Percentiles rank a stretch among this genome's conserved stretches.
phyloP scores from a whole-genome alignment of 306 rosid species.

The Cyamopsis tetragonoloba region DNA sequence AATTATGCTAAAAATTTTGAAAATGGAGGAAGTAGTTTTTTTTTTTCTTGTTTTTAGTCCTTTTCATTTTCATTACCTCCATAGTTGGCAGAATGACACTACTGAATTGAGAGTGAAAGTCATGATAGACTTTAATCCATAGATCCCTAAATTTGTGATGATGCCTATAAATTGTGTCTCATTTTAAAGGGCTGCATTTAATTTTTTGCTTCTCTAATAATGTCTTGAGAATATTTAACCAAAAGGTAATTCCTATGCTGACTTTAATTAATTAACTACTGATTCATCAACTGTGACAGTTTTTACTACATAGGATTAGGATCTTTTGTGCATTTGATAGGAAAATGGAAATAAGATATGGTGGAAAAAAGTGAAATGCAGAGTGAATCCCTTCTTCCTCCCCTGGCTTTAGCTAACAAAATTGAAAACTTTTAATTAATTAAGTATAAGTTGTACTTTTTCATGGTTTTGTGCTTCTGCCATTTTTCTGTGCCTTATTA shows the following conservation, averaged over 20 bases:
- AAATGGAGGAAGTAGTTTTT: too few relatives aligned
- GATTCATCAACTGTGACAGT: constrained; percentile 21
- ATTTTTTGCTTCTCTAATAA: neutral
- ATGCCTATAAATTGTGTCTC: neutral
- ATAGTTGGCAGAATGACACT: constrained; percentile 1
- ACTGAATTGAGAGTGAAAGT: constrained; percentile 13
- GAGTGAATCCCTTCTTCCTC: too few relatives aligned
- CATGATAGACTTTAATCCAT: constrained; percentile 31
- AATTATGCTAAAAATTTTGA: too few relatives aligned
- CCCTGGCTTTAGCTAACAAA: constrained; percentile 1
- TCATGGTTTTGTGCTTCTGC: constrained; percentile 31
- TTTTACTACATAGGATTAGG: too few relatives aligned
- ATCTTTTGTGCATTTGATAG: neutral
- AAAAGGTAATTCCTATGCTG: constrained; percentile 5
- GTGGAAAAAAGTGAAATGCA: constrained; percentile 25
- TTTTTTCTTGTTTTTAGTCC: too few relatives aligned
- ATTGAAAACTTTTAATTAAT: constrained; percentile 15
- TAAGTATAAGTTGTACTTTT: constrained; percentile 25
- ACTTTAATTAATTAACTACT: neutral
- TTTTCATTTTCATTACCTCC: too few relatives aligned
- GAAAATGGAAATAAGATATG: constrained; percentile 35
- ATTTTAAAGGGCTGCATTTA: neutral
- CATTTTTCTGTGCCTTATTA: constrained; percentile 25
- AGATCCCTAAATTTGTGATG: constrained; percentile 29
- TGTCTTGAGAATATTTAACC: neutral